Base-by-base conservation (phyloP, 768 basidiomycete genomes). In the Ephemerocybe angulata region DNA sequence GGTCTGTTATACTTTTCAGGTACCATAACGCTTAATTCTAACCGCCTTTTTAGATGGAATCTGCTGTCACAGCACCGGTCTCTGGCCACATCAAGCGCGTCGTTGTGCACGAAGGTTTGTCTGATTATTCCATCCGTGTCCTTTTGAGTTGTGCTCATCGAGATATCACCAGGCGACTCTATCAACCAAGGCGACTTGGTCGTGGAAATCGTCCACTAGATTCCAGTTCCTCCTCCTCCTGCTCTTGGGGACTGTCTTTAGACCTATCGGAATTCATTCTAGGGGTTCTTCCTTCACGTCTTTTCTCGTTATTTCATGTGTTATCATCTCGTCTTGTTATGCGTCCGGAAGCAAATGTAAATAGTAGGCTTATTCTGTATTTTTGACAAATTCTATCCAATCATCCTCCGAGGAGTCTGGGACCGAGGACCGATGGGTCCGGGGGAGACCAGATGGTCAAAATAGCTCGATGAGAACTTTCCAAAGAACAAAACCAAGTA, bases 21-120 rank as follows among this genome's bases (percentile, higher is more conserved):
- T 95, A 96, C n/a, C 98, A 97, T 94, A 95, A 95, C 87, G 91
- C 81, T 64, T 71, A 80, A 65, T 46, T 27, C 52, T 54, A 47
- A 52, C 19, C 37, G 60, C 46, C 59, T 64, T 59, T 62, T 62
- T 64, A 95, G 93, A 98, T 98, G 96, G 96, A 99, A 76, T 93
- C 91, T 58, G 86, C 91, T 59, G 93, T 98, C 43, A 96, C 93
- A 28, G 90, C 94, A 27, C 95, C 97, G 24, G 96, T 98, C 41
- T 94, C 94, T 49, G 97, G 97, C 41, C 93, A 94, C 70, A 81
- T 98, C 74, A 94, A 93, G 75, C 88, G 96, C 38, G 91, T 99
- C 27, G 83, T 86, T 50, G 93, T 98, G 50, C 84, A 86, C 59
- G 90, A 94, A 82, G 91, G 89, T 87, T 60, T 59, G 75, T 54